Base-by-base conservation (phyloP, 768 basidiomycete genomes). In the Rhodotorula diobovata region DNA sequence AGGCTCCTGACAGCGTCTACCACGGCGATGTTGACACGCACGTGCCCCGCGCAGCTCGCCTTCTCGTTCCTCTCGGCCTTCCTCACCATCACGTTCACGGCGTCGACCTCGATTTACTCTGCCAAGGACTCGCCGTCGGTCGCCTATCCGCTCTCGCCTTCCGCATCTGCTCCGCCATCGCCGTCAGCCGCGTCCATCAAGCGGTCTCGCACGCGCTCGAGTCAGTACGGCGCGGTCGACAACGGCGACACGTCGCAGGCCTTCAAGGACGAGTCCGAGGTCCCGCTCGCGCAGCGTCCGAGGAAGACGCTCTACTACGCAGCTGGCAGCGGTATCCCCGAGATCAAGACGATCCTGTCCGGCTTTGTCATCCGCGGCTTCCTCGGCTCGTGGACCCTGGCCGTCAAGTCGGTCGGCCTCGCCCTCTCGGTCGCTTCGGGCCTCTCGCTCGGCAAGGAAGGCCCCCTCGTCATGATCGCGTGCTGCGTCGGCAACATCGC, bases 311-410 rank as follows among this genome's bases (percentile, higher is more conserved):
- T 63, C 56, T 73, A 71, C 61, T 70, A 66, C 58, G 63, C 96
- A 18, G 92, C 93, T 30, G 96, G 96, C 30, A 91, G 89, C 77
- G 96, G 96, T 59, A 94, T 98, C 66, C 93, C 94, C 0, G 95
- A 99, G 80, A 89, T 99, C 79, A 99, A 99, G 80, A 91, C 90
- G 0, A 93, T 95, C 67, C 84, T 95, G 55, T 91, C 90, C 61
- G 92, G 90, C 54, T 61, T 55, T 14, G 57, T 61, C 57, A 61
- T 99, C 67, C 92, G 96, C 71, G 96, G 96, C 28, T 99, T 95
- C 79, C 88, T 99, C 48, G 96, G 96, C 34, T 89, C 84, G 35
- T 88, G 93, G 70, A 91, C 90, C 0, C 82, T 99, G 57, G 71
- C 21, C 34, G 61, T 88, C 9, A 99, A 99, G 79, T 85, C 90